phyloP scores from a whole-genome alignment of 1,139 yeast species.

The Blastobotrys ciferrii region DNA sequence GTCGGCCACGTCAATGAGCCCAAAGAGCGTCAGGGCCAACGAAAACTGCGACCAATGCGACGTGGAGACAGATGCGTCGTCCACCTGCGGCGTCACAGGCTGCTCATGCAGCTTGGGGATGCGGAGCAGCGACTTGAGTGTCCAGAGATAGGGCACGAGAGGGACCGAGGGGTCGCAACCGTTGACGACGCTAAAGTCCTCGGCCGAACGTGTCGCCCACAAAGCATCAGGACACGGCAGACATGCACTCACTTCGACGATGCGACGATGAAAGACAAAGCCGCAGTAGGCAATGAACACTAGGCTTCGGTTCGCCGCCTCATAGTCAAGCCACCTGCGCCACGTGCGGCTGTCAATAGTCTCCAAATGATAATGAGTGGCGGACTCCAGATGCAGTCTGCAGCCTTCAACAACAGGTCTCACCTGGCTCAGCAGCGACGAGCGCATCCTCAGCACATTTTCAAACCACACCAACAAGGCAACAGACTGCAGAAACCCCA shows the following conservation, averaged over 20 bases:
- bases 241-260: constrained; percentile 34
- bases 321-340: constrained; percentile 37
- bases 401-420: neutral
- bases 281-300: constrained; percentile 32
- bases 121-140: constrained; percentile 35
- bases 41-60: constrained; percentile 30
- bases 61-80: neutral
- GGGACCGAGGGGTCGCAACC: constrained; percentile 29
- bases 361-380: neutral
- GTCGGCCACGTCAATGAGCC: constrained; percentile 31
- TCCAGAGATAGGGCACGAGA: constrained; percentile 32
- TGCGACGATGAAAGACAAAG: constrained; percentile 25
- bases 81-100: neutral
- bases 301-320: constrained; percentile 32
- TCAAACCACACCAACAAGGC: constrained; percentile 31
- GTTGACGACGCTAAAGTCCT: constrained; percentile 32
- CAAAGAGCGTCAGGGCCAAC: constrained; percentile 29
- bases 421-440: neutral
- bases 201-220: constrained; percentile 31
- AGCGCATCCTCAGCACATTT: constrained; percentile 9
- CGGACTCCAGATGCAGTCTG: neutral
- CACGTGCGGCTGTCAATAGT: constrained; percentile 22
- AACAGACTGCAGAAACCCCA: constrained; percentile 31
- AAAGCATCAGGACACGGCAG: constrained; percentile 33
- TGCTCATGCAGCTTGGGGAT: constrained; percentile 31